A percentile compares a stretch with the other conserved stretches of the same genome.
Evolutionary conservation across 1,284 basidiomycete species (phyloP).

Genomic region (Ustilago trichophora): DNA sequence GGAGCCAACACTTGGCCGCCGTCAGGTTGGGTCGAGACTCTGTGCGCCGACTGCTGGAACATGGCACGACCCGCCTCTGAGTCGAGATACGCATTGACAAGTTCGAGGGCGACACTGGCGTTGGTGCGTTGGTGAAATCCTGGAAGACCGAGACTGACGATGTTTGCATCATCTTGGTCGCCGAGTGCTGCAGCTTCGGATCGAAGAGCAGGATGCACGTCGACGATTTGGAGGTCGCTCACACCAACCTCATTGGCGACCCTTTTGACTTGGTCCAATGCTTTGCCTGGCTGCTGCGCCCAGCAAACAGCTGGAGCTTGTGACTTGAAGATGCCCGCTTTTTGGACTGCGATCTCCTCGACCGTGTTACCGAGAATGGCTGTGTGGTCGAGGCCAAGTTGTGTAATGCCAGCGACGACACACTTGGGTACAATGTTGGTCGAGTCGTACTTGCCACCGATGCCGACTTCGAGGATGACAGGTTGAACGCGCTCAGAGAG

Average conservation of each 20-base stretch:
- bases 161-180: neutral
- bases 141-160: constrained; percentile 74
- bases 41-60: constrained; percentile 27
- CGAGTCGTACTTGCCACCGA: constrained; percentile 93
- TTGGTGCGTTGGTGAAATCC: constrained; percentile 91
- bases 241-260: constrained; percentile 75
- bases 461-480: constrained; percentile 94
- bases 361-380: constrained; percentile 88
- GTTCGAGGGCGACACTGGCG: constrained; percentile 83
- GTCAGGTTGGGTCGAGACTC: neutral
- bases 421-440: constrained; percentile 95
- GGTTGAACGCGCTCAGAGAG: constrained; percentile 81
- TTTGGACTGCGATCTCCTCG: constrained; percentile 90
- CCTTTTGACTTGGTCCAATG: constrained; percentile 74
- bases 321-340: constrained; percentile 95
- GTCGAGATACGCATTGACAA: constrained; percentile 77
- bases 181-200: constrained; percentile 16
- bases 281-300: constrained; percentile 80
- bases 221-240: constrained; percentile 24
- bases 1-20: neutral
- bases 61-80: constrained; percentile 61
- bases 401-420: constrained; percentile 85
- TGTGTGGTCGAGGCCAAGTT: constrained; percentile 94
- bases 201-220: constrained; percentile 32
- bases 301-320: constrained; percentile 87